Base-by-base conservation (phyloP, 129 eudicot species). In the Chrysanthemum makinoi region DNA sequence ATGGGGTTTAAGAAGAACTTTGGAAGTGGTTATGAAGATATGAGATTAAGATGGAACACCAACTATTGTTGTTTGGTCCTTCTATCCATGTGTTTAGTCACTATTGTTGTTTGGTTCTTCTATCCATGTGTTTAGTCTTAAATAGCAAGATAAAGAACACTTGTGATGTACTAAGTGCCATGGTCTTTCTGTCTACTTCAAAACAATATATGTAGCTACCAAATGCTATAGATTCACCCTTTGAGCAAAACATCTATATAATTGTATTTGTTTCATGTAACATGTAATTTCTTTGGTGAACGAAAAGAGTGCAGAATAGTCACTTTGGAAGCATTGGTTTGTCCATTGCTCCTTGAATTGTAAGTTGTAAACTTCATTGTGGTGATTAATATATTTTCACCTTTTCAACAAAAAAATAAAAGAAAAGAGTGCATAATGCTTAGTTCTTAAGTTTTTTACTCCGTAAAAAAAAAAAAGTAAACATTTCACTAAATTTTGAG, bases 11-110 rank as follows among this genome's bases (percentile, higher is more conserved):
- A 63, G 72, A 70, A 78, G 73, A 44, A 5, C 5, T 64, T 28
- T 43, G 65, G 71, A 78, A 71, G 81, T 78, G 62, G 62, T 71
- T 64, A 63, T 55, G 68, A 78, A 71, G 67, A 78, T 65, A 78
- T 9, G 62, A 63, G 82, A 78, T 71, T 33, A 43, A 55, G 82
- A 78, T 65, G 73, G 82, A 64, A 71, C 51, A 78, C 77, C 82
- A 44, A 72, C 54, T 71, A 10, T 78, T 54, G 72, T 55, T 55
- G 61, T 46, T 55, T 78, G 52, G 66, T 71, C 77, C 54, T 55
- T 55, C 48, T 6, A 6, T 35, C 43, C 43, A 35, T 35, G 43
- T 70, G 83, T 77, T 59, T 35, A 43, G 80, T 65, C 85, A 65
- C 54, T 71, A 10, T 78, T 53, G 72, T 54, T 55, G 61, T 46